phyloP scores from a whole-genome alignment of 2,329 filamentous ascomycete genomes.

The Penicillium sp. region DNA sequence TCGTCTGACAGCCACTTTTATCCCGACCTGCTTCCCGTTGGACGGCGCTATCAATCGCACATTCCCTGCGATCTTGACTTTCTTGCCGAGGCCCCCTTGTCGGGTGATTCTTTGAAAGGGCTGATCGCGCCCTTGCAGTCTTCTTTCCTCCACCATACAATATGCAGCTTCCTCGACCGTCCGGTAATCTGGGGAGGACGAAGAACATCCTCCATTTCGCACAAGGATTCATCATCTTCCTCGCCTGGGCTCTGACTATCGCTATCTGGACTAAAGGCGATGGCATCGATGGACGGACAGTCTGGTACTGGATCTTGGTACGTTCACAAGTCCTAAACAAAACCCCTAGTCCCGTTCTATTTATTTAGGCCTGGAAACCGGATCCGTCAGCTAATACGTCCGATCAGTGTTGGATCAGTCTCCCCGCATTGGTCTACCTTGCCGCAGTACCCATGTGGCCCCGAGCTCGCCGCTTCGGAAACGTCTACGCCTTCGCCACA shows the following conservation, averaged over 20 bases:
- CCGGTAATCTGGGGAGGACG: conserved; percentile 51
- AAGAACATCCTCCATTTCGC: conserved; percentile 57
- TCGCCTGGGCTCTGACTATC: conserved; percentile 59
- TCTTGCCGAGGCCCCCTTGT: conserved; percentile 3
- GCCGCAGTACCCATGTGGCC: conserved; percentile 62
- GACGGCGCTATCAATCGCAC: not conserved
- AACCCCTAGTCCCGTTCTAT: not conserved
- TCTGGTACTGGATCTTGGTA: conserved; percentile 60
- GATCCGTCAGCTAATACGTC: conserved; percentile 8
- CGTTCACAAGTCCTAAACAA: conserved; percentile 18
- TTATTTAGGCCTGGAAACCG: not conserved
- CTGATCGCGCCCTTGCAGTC: conserved; percentile 21
- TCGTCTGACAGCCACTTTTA: conserved; percentile 3
- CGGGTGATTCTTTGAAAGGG: conserved; percentile 8
- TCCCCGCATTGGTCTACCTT: conserved; percentile 60
- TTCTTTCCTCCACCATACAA: conserved; percentile 17
- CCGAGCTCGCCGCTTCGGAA: conserved; percentile 58
- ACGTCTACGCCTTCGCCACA: conserved; percentile 59
- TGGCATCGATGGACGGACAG: conserved; percentile 54
- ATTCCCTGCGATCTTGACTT: not conserved
- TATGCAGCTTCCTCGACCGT: conserved; percentile 27
- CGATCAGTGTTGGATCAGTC: conserved; percentile 58
- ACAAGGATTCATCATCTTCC: conserved; percentile 58
- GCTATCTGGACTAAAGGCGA: conserved; percentile 58
- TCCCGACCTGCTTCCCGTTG: not conserved